These are phyloP conservation scores for Parietaria judaica DNA, from an alignment of 306 rosid species.

Conservation along the genomic window DNA sequence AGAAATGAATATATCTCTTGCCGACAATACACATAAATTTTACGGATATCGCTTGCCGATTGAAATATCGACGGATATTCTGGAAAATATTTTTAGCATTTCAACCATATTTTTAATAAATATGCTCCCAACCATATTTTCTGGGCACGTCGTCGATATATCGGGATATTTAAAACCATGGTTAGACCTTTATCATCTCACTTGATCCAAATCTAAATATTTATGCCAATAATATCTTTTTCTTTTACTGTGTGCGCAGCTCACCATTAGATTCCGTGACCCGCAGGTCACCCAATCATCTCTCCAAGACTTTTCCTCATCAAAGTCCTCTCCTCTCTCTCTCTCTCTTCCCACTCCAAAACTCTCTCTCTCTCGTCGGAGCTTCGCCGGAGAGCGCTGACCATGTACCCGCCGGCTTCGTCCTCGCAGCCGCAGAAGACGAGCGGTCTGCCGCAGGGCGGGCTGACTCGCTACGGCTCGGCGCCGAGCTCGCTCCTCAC, in stretches of 20 bases:
- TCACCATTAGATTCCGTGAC: constrained; percentile 5
- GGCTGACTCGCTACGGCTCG: constrained; percentile 63
- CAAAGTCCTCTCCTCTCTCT: neutral
- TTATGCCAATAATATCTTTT: too few relatives aligned
- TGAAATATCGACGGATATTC: too few relatives aligned
- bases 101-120: too few relatives aligned
- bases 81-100: too few relatives aligned
- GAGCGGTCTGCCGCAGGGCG: constrained; percentile 23
- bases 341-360: neutral
- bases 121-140: too few relatives aligned
- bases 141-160: too few relatives aligned
- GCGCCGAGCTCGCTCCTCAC: constrained; percentile 64
- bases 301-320: constrained; percentile 15
- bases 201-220: neutral
- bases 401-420: constrained; percentile 38
- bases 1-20: too few relatives aligned
- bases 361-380: neutral
- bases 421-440: constrained; percentile 37
- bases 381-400: neutral
- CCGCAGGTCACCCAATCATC: constrained; percentile 7
- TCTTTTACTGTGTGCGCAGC: neutral
- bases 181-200: neutral
- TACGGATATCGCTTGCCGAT: too few relatives aligned
- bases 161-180: too few relatives aligned
- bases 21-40: too few relatives aligned